phyloP scores from a whole-genome alignment of 208 protist species.

The Trypanosomatidae sp. region DNA sequence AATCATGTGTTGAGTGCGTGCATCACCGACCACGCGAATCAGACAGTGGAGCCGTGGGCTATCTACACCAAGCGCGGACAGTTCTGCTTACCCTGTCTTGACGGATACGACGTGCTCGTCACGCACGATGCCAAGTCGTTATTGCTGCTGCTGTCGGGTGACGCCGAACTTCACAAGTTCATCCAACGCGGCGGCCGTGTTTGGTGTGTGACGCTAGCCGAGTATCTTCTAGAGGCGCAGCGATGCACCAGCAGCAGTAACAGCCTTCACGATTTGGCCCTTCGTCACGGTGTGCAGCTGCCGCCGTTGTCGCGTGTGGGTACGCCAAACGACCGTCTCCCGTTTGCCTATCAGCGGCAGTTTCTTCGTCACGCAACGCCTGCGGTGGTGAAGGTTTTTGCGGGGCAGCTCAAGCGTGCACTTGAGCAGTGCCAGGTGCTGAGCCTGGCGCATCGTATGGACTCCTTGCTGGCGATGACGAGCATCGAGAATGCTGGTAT shows the following conservation, averaged over 20 bases:
- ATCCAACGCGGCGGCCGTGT: constrained; percentile 76
- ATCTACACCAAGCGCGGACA: constrained; percentile 52
- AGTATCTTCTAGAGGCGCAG: constrained; percentile 83
- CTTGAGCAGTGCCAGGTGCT: constrained; percentile 62
- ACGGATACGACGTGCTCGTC: constrained; percentile 73
- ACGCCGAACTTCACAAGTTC: constrained; percentile 62
- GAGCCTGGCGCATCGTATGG: constrained; percentile 76
- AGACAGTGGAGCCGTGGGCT: constrained; percentile 67
- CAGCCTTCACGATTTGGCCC: constrained; percentile 46
- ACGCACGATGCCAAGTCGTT: constrained; percentile 80
- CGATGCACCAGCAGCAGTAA: constrained; percentile 57
- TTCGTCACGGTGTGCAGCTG: constrained; percentile 59
- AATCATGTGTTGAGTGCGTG: constrained; percentile 70
- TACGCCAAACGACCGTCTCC: constrained; percentile 39
- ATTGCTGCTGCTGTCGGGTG: constrained; percentile 58
- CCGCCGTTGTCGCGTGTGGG: constrained; percentile 59
- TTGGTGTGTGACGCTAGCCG: constrained; percentile 86
- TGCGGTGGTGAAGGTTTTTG: constrained; percentile 50
- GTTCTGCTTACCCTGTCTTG: constrained; percentile 62
- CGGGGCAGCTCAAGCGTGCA: constrained; percentile 44
- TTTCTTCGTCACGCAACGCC: constrained; percentile 48
- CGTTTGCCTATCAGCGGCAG: constrained; percentile 57
- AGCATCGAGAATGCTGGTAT: constrained; percentile 74
- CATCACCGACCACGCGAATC: constrained; percentile 46
- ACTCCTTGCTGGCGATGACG: constrained; percentile 77